Base-by-base conservation (phyloP, 202 grass and related monocot genomes). In the Brachypodium distachyon region DNA sequence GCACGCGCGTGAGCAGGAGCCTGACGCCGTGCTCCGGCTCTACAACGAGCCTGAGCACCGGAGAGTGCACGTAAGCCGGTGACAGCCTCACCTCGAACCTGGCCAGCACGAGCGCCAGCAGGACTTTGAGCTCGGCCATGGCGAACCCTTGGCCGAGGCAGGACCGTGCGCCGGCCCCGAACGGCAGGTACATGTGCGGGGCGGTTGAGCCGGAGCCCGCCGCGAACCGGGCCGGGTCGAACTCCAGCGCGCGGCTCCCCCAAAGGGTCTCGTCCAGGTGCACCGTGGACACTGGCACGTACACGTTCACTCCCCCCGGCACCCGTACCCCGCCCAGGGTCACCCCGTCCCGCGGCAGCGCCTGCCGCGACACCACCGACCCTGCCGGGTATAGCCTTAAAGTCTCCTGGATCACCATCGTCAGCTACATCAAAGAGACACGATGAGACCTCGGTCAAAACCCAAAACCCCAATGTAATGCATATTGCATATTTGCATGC, bases 341-440 rank as follows among this genome's bases (percentile, higher is more conserved):
- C 12, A 94, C 55, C 58, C 90, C 95, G n/a, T n/a, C n/a, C n/a
- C n/a, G n/a, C 31, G 78, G 82, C 6, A 92, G 91, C 31, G 87
- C 63, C 70, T 92, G 91, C 42, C 95, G 82, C 3, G 89, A 92
- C 74, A 98, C 84, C 11, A 88, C 89, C 1, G 91, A 76, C 12
- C 95, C 95, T 0, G 85, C 82, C 1, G 95, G 95, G 82, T 97
- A 97, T 47, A 97, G 78, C 38, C 95, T 86, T 47, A 97, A 76
- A 7, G 95, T 89, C 84, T 97, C 95, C 79, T 97, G 91, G 82
- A 97, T 97, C 73, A 97, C 89, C 95, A 94, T 97, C 46, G 94
- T 87, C 52, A 97, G 83, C 91, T 97, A 37, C 82, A 64, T 3
- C 50, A 53, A 11, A 18, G 3, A 3, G 31, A 69, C 16, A 12